Evolutionary conservation across 768 basidiomycete genomes (phyloP).

Genomic region (Pleurotus eryngii): DNA sequence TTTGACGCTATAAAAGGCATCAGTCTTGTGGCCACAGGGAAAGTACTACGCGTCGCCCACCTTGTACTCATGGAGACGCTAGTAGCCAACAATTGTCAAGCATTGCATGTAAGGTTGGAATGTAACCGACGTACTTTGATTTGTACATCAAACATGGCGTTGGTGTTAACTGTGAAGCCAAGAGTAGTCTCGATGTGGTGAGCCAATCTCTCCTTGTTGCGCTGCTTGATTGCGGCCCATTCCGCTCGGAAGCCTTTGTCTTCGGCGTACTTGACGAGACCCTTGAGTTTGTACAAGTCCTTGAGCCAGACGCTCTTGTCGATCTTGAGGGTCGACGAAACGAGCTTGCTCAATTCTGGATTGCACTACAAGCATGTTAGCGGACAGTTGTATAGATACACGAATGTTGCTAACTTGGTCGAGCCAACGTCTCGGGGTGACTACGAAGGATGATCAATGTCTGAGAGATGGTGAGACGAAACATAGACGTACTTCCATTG

Average conservation of each 20-base stretch:
- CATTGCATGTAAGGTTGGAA: background rate
- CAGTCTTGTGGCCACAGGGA: background rate
- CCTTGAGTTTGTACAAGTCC: constrained; percentile 74
- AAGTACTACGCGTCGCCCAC: constrained; percentile 22
- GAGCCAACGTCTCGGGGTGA: constrained; percentile 92
- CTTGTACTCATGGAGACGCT: constrained; percentile 94
- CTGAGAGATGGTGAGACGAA: background rate
- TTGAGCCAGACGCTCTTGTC: constrained; percentile 82
- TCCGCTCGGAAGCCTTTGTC: constrained; percentile 71
- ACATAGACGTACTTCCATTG: constrained; percentile 71
- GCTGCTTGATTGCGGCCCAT: constrained; percentile 84
- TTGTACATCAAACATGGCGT: constrained; percentile 89
- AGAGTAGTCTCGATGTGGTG: constrained; percentile 68
- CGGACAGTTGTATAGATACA: background rate
- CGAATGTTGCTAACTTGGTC: constrained; percentile 51
- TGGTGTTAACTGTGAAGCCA: constrained; percentile 67
- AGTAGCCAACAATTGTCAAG: constrained; percentile 11
- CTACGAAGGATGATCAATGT: constrained; percentile 25
- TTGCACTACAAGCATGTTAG: constrained; percentile 68
- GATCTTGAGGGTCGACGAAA: constrained; percentile 75
- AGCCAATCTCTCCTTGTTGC: constrained; percentile 89
- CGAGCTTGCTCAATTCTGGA: constrained; percentile 79
- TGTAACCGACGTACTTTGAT: constrained; percentile 53
- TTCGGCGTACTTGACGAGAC: constrained; percentile 69
- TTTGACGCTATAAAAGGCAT: constrained; percentile 65